Base-by-base conservation (phyloP, 2,329 filamentous ascomycete species). In the Simplicillium sp. region DNA sequence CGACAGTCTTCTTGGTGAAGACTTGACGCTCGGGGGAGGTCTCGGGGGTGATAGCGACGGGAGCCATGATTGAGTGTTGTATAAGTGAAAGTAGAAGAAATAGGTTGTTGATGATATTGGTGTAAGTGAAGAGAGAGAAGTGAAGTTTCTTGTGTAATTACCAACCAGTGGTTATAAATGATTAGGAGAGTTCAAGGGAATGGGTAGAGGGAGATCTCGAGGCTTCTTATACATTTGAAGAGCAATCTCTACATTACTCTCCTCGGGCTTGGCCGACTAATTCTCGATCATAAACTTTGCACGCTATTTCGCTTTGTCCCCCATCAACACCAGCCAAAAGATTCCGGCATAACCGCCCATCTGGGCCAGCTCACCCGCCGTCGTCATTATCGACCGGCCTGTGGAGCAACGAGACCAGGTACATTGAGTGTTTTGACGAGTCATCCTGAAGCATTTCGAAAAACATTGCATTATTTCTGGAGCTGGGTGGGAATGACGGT, bases 11-110 rank as follows among this genome's bases (percentile, higher is more conserved):
- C 50, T 54, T 60, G 46, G 50, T 46, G 38, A 49, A 50, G 47
- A 54, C 46, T 28, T 50, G 38, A 39, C 56, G 54, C 52, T 55
- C 56, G 41, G 58, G 56, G 31, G 56, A 58, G 40, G 51, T 48
- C 46, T 59, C 56, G 28, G 58, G 57, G 36, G 55, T 51, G 51
- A 61, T 56, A 41, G 59, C 59, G 37, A 54, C 56, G 51, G 59
- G 59, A 47, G 58, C 56, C 59, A 62, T 62, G 44, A 42, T n/a
- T 53, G 52, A 49, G 42, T 39, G 36, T 40, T 17, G 39, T 36
- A n/a, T 40, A 34, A 34, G 36, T 43, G 31, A 11, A 15, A 15
- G 29, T 44, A 25, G 40, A 29, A 29, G 39, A n/a, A 14, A 25
- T 25, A 9, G 20, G 9, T 25, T 5, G 20, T 34, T 36, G 14